phyloP scores from a whole-genome alignment of 2,329 filamentous ascomycete genomes.

The Talaromyces sp. region DNA sequence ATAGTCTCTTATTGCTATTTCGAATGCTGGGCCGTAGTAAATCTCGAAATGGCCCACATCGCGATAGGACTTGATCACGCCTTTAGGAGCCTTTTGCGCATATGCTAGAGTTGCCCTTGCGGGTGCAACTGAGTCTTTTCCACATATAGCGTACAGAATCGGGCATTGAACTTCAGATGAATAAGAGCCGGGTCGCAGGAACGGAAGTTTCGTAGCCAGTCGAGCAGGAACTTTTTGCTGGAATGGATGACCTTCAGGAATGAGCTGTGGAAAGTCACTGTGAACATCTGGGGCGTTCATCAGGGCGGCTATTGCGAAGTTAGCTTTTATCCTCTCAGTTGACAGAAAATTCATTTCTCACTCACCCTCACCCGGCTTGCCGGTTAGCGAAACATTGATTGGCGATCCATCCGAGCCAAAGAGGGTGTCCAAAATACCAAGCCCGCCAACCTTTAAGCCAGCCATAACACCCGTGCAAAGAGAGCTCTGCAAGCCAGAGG shows the following conservation, averaged over 20 bases:
- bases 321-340: background rate
- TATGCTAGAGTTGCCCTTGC: slow-evolving; percentile 3
- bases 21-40: slow-evolving; percentile 4
- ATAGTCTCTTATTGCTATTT: background rate
- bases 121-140: slow-evolving; percentile 4
- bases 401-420: background rate
- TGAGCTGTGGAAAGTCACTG: background rate
- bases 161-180: slow-evolving; percentile 2
- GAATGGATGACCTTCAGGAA: background rate
- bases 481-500: background rate
- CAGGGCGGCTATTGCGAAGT: slow-evolving; percentile 1
- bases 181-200: slow-evolving; percentile 2
- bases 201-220: background rate
- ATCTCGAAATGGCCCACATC: slow-evolving; percentile 11
- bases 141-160: slow-evolving; percentile 4
- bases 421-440: background rate
- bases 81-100: slow-evolving; percentile 5
- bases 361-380: slow-evolving; percentile 1
- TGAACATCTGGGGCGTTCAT: slow-evolving; percentile 6
- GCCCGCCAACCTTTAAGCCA: background rate
- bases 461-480: background rate
- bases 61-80: slow-evolving; percentile 2
- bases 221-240: slow-evolving; percentile 4
- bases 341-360: background rate
- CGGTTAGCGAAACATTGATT: background rate